Evolutionary conservation across 306 rosid genomes (phyloP), one percentile per base, ranked within the genome.

Genomic region (Fragaria iinumae): DNA sequence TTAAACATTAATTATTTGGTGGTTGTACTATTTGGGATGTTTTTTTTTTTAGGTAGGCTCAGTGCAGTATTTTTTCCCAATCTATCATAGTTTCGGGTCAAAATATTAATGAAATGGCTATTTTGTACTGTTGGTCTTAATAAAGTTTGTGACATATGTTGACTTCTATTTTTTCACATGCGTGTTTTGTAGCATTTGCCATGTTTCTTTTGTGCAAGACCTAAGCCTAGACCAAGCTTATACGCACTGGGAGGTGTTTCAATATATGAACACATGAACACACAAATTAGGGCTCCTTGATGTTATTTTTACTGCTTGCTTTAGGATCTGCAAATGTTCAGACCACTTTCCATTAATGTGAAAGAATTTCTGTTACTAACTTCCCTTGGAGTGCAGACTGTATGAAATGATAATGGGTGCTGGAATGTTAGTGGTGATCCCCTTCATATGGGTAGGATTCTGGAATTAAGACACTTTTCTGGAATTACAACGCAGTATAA

Each of bases 401-500:
- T 88, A 72, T 90, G 80, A 83, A 82, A 84, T 86, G 48, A 91
- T 84, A 52, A 84, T 86, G 76, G 86, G 77, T 45, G 90, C 91
- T 76, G 87, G 87, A 69, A 84, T 80, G 78, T 87, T 85, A 57
- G 25, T 57, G 38, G 66, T 18, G n/a, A 7, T 8, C 4, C 12
- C 17, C 84, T 81, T 87, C 74, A 32, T 32, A 32, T 68, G 73
- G 85, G 86, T 55, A 4, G 75, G 60, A 85, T 80, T 59, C 89
- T 41, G 89, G 91, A 82, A 85, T 80, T 70, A 84, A 10, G 68
- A 87, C 88, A 68, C 87, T 85, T 39, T 86, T 36, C 83, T 76
- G 89, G 93, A 80, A 87, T 85, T 41, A 80, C 87, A 71, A 87
- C 76, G 85, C 88, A 86, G 87, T 86, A 10, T 73, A 89, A 88